These are phyloP conservation scores for Ambrosiella cleistominuta DNA, from an alignment of 2,329 filamentous ascomycete genomes.

Conservation along the genomic window DNA sequence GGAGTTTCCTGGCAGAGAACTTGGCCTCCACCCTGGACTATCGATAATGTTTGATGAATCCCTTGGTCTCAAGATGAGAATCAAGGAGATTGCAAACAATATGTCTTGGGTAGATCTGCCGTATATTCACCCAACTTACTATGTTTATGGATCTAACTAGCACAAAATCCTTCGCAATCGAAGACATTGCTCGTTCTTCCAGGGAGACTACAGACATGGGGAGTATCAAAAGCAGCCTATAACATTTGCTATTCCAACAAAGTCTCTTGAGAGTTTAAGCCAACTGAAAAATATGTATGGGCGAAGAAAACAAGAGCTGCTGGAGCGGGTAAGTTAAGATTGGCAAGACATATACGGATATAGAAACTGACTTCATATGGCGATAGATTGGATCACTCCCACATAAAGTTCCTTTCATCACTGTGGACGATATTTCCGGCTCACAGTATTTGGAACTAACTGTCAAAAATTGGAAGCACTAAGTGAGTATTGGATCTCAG, in stretches of 20 bases:
- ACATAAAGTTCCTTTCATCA: neutral
- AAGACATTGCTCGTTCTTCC: constrained; percentile 2
- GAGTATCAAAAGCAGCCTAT: neutral
- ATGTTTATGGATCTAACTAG: constrained; percentile 3
- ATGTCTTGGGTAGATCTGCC: neutral
- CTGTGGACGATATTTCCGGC: neutral
- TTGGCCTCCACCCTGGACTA: neutral
- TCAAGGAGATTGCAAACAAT: neutral
- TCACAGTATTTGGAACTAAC: constrained; percentile 1
- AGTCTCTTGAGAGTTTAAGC: neutral
- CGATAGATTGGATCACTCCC: neutral
- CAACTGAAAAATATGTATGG: neutral
- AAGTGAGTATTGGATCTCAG: neutral
- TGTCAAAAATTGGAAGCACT: neutral
- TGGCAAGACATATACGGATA: neutral
- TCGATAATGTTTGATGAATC: neutral
- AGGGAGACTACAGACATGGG: neutral
- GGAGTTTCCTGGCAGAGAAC: constrained; percentile 1
- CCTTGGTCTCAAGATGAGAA: neutral
- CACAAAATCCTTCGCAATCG: constrained; percentile 6
- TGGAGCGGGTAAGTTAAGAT: neutral
- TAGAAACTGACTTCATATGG: neutral
- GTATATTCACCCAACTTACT: constrained; percentile 4
- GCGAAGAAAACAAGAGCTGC: neutral
- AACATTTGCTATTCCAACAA: constrained; percentile 5